phyloP scores from a whole-genome alignment of 164 flowering plant genomes.

The Cinnamomum micranthum region DNA sequence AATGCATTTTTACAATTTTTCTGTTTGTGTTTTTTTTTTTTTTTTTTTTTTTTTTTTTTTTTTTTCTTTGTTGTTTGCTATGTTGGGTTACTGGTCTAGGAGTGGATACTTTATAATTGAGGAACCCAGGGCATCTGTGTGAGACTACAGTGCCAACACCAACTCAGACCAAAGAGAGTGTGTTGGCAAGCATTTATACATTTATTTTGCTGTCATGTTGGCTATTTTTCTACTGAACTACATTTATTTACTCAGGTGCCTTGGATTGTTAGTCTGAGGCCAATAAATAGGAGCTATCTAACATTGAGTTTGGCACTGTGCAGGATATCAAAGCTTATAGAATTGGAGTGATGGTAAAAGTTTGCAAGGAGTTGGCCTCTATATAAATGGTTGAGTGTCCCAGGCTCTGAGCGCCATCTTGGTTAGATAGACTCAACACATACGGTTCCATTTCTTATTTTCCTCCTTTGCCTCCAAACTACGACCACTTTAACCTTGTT shows the following conservation, averaged over 20 bases:
- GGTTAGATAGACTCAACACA: constrained; percentile 49
- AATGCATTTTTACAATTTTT: too few species aligned
- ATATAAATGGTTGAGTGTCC: constrained; percentile 76
- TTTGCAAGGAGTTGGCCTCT: constrained; percentile 90
- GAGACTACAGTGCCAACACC: too few species aligned
- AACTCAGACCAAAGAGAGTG: too few species aligned
- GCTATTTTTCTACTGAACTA: not conserved
- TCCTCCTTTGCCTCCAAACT: too few species aligned
- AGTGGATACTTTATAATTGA: too few species aligned
- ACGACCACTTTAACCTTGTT: too few species aligned
- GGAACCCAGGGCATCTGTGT: too few species aligned
- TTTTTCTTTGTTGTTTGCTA: too few species aligned
- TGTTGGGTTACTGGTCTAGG: too few species aligned
- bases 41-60: too few species aligned
- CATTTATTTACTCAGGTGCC: not conserved
- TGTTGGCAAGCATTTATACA: not conserved
- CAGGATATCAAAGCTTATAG: constrained; percentile 94
- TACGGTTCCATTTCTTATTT: not conserved
- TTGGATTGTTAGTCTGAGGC: not conserved
- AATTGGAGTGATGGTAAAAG: constrained; percentile 92
- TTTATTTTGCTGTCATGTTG: not conserved
- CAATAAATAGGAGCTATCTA: not conserved
- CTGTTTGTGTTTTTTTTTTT: too few species aligned
- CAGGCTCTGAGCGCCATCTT: constrained; percentile 74
- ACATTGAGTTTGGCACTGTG: constrained; percentile 10